A percentile compares a stretch with the other conserved stretches of the same genome.
Evolutionary conservation across 345 rosid species (phyloP).

Genomic region (Citrus inodora): DNA sequence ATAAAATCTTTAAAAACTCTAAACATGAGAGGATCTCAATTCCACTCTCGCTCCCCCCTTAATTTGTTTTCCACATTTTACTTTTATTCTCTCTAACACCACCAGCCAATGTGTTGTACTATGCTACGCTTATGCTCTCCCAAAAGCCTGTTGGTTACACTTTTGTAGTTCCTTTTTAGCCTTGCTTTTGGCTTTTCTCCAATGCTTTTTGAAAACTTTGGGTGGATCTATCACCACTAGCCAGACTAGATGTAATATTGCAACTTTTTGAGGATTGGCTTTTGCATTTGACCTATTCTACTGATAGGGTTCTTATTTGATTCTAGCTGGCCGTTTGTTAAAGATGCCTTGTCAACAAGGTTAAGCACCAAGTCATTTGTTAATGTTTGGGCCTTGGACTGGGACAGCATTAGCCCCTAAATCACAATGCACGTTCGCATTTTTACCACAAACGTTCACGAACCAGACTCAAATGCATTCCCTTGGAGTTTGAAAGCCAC

Average conservation of each 20-base stretch:
- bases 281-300: not conserved
- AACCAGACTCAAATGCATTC: no score
- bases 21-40: no score
- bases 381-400: not conserved
- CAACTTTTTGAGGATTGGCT: not conserved
- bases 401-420: not conserved
- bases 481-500: no score
- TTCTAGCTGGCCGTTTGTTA: slow-evolving; percentile 4
- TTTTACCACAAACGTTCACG: no score
- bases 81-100: not conserved
- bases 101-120: slow-evolving; percentile 23
- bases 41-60: no score
- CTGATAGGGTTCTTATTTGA: slow-evolving; percentile 4
- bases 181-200: slow-evolving; percentile 20
- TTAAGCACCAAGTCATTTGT: not conserved
- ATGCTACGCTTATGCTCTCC: not conserved
- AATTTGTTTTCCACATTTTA: not conserved
- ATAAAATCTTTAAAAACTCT: no score
- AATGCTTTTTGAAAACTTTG: slow-evolving; percentile 20
- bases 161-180: slow-evolving; percentile 12
- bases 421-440: not conserved
- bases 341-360: not conserved
- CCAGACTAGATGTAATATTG: not conserved
- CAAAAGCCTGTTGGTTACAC: not conserved
- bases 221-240: slow-evolving; percentile 16